These are phyloP conservation scores for Xylariaceae sp. DNA, from an alignment of 2,329 filamentous ascomycete genomes.

Conservation along the genomic window DNA sequence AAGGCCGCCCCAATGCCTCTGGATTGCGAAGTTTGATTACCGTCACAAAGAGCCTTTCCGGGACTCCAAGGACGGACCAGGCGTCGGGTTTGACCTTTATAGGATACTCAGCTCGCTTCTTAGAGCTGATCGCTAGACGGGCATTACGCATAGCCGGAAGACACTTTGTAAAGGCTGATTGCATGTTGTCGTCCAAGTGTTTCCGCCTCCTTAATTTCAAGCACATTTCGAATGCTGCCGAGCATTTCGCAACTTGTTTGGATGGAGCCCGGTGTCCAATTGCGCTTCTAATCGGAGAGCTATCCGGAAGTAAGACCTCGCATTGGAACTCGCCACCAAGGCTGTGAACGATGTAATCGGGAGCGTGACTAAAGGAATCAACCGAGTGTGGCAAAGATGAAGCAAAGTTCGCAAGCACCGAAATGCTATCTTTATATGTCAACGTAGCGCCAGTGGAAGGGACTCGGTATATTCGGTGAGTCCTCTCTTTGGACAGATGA, in stretches of 20 bases:
- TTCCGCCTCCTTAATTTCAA: slow-evolving; percentile 58
- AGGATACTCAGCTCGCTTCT: slow-evolving; percentile 65
- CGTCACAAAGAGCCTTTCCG: slow-evolving; percentile 54
- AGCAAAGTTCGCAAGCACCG: slow-evolving; percentile 67
- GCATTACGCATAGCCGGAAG: slow-evolving; percentile 85
- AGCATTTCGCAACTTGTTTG: slow-evolving; percentile 77
- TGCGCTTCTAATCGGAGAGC: slow-evolving; percentile 63
- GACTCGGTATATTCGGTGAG: slow-evolving; percentile 53
- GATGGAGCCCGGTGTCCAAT: slow-evolving; percentile 58
- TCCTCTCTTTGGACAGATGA: slow-evolving; percentile 46
- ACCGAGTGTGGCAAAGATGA: slow-evolving; percentile 54
- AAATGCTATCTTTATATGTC: slow-evolving; percentile 68
- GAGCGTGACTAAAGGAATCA: slow-evolving; percentile 30
- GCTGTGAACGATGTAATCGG: slow-evolving; percentile 58
- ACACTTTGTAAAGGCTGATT: slow-evolving; percentile 65
- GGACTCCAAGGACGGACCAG: slow-evolving; percentile 53
- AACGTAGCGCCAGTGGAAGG: slow-evolving; percentile 67
- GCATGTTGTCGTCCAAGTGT: slow-evolving; percentile 67
- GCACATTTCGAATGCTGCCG: slow-evolving; percentile 82
- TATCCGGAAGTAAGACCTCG: slow-evolving; percentile 72
- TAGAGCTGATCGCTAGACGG: slow-evolving; percentile 70
- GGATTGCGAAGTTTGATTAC: slow-evolving; percentile 55
- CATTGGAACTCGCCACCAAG: slow-evolving; percentile 60
- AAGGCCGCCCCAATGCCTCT: slow-evolving; percentile 49
- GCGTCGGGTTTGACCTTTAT: slow-evolving; percentile 75